A percentile compares a stretch with the other conserved stretches of the same genome.
Evolutionary conservation across 2,329 filamentous ascomycete genomes (phyloP).

Genomic region (Paraphaeosphaeria minitans): DNA sequence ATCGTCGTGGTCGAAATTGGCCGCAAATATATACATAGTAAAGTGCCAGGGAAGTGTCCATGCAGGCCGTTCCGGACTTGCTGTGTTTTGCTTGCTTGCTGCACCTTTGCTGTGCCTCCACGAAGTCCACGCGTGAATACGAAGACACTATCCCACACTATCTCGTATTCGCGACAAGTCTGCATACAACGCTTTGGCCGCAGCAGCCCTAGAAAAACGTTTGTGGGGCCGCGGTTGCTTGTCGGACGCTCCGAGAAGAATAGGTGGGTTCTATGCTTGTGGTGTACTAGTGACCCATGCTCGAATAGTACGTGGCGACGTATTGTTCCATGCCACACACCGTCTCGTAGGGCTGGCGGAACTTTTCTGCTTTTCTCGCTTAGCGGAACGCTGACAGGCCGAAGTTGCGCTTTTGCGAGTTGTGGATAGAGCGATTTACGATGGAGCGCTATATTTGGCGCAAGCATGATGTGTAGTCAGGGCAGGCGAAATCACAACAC

Average conservation of each 20-base stretch:
- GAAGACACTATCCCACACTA: not conserved
- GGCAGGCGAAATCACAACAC: no score
- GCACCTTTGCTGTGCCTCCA: not conserved
- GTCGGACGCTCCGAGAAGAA: not conserved
- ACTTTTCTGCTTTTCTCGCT: not conserved
- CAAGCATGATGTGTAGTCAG: not conserved
- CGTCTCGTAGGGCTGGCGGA: not conserved
- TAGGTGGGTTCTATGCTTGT: not conserved
- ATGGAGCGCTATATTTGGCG: not conserved
- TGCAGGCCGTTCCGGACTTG: not conserved
- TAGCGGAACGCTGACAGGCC: not conserved
- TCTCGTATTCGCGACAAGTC: not conserved
- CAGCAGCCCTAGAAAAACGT: not conserved
- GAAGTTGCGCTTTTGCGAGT: not conserved
- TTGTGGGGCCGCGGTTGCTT: not conserved
- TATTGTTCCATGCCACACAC: not conserved
- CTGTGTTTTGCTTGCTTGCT: not conserved
- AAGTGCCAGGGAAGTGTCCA: not conserved
- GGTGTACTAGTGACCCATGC: not conserved
- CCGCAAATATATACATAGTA: not conserved
- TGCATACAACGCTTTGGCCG: not conserved
- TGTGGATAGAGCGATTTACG: not conserved
- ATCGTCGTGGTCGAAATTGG: not conserved
- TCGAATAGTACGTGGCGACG: not conserved
- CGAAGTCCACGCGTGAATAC: not conserved